Conservation (phyloP, 495 filamentous ascomycete genomes). For the Penicillium taxi region DNA sequence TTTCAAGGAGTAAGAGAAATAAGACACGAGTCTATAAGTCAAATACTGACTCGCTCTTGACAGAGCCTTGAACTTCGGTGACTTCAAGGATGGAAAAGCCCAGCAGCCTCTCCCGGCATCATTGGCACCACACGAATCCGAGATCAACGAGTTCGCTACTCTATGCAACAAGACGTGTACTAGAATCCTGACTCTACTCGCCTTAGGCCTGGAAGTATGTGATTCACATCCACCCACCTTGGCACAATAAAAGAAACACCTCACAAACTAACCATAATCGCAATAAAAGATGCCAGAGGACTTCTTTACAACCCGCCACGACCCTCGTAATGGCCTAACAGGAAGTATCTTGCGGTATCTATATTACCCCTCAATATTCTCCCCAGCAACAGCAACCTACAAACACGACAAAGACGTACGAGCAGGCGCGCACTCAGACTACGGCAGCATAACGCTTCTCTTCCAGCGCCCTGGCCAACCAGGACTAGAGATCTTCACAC, state of each 20-base stretch:
- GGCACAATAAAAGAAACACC: slow-evolving; percentile 7
- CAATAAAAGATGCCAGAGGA: slow-evolving; percentile 35
- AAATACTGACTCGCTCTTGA: slow-evolving; percentile 3
- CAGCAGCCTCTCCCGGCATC: slow-evolving; percentile 70
- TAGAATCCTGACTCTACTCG: slow-evolving; percentile 65
- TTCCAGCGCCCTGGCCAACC: slow-evolving; percentile 77
- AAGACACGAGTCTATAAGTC: background rate
- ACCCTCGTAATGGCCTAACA: slow-evolving; percentile 48
- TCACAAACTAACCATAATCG: background rate
- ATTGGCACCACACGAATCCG: slow-evolving; percentile 50
- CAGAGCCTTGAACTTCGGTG: slow-evolving; percentile 88
- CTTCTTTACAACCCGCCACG: slow-evolving; percentile 73
- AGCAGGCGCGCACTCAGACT: slow-evolving; percentile 62
- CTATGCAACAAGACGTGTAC: slow-evolving; percentile 67
- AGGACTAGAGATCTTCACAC: slow-evolving; percentile 75
- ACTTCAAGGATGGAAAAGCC: slow-evolving; percentile 61
- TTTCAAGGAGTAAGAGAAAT: slow-evolving; percentile 68
- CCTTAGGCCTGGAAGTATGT: slow-evolving; percentile 59
- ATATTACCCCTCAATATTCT: slow-evolving; percentile 59
- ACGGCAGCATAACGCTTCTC: slow-evolving; percentile 59
- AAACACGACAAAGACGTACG: slow-evolving; percentile 49
- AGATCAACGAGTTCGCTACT: slow-evolving; percentile 56
- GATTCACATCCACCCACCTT: background rate
- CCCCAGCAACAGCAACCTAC: slow-evolving; percentile 31
- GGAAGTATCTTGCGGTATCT: slow-evolving; percentile 77